phyloP scores from a whole-genome alignment of 1,284 basidiomycete species.

The Jaminaea rosea region DNA sequence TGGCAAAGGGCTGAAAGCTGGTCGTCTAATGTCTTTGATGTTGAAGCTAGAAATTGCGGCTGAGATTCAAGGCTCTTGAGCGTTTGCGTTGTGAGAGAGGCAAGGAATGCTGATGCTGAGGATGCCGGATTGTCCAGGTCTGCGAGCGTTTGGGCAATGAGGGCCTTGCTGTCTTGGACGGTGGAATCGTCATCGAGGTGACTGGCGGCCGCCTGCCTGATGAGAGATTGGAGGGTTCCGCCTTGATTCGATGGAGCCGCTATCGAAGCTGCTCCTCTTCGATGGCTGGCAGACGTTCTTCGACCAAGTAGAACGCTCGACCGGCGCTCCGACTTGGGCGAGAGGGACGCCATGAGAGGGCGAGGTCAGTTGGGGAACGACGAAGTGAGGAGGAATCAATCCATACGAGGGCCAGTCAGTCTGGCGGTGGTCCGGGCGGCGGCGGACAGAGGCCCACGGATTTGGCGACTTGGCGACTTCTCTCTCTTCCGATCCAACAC shows the following conservation, averaged over 20 bases:
- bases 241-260: background rate
- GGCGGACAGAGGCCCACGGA: too few relatives aligned
- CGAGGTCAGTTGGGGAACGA: too few relatives aligned
- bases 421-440: too few relatives aligned
- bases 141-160: too few relatives aligned
- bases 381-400: too few relatives aligned
- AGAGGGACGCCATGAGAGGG: too few relatives aligned
- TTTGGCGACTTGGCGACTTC: too few relatives aligned
- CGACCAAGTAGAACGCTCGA: too few relatives aligned
- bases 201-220: background rate
- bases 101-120: background rate
- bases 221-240: background rate
- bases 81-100: conserved; percentile 1
- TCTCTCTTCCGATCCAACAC: too few relatives aligned
- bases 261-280: background rate
- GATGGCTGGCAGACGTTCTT: too few relatives aligned
- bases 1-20: conserved; percentile 7
- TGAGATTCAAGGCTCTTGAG: background rate
- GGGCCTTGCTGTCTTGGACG: background rate
- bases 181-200: background rate
- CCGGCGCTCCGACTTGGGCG: too few relatives aligned
- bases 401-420: too few relatives aligned
- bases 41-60: background rate
- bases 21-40: background rate
- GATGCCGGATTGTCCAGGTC: background rate